Evolutionary conservation across 2,329 filamentous ascomycete genomes (phyloP).

Genomic region (Botrytis tulipae): DNA sequence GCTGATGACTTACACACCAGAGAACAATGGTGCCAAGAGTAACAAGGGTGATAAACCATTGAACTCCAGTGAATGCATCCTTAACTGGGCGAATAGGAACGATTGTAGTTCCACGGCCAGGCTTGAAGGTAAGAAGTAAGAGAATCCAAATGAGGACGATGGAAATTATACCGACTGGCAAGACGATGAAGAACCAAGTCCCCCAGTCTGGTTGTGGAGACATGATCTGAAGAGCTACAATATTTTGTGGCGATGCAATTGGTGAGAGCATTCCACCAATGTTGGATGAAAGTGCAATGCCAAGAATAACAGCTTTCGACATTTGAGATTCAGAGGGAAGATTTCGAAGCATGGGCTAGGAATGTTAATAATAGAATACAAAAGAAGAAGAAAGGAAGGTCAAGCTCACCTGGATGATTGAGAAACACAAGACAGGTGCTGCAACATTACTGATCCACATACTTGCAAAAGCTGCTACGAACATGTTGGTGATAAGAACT

Average conservation of each 20-base stretch:
- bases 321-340: conserved; percentile 86
- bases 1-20: conserved; percentile 89
- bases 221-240: conserved; percentile 97
- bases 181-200: conserved; percentile 93
- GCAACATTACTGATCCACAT: conserved; percentile 99
- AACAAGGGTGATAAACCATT: conserved; percentile 87
- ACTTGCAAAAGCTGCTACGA: conserved; percentile 93
- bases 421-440: conserved; percentile 93
- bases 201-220: conserved; percentile 86
- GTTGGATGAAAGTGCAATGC: conserved; percentile 92
- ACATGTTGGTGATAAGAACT: conserved; percentile 96
- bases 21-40: conserved; percentile 82
- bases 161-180: conserved; percentile 88
- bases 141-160: conserved; percentile 87
- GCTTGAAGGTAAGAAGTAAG: conserved; percentile 80
- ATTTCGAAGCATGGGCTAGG: conserved; percentile 86
- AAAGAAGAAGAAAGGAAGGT: neutral
- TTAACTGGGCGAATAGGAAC: conserved; percentile 87
- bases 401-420: conserved; percentile 78
- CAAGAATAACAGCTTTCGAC: conserved; percentile 91
- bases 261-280: conserved; percentile 95
- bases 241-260: conserved; percentile 95
- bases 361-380: conserved; percentile 13
- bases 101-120: conserved; percentile 81
- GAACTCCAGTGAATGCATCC: conserved; percentile 81